phyloP scores from a whole-genome alignment of 2,329 filamentous ascomycete genomes.

The Parafenestella ontariensis region DNA sequence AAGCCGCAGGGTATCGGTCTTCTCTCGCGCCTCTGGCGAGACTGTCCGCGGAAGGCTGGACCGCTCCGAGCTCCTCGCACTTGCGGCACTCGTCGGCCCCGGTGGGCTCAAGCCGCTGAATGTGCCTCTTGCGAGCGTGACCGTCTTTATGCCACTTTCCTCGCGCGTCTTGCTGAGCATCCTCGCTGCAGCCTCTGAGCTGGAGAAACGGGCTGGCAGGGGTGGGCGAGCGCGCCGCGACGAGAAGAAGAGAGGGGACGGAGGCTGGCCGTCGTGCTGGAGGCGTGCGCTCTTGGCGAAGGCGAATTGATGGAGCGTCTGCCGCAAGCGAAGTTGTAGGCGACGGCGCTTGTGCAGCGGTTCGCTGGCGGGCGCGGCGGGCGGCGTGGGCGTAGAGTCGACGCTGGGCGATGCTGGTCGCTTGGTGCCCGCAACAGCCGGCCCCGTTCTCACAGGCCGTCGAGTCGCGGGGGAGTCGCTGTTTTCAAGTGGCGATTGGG shows the following conservation, averaged over 20 bases:
- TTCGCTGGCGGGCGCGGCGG: constrained; percentile 30
- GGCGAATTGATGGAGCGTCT: constrained; percentile 47
- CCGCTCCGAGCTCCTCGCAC: constrained; percentile 62
- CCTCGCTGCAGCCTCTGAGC: constrained; percentile 64
- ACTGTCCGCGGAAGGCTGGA: constrained; percentile 56
- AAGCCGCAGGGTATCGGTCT: constrained; percentile 60
- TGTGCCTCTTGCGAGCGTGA: constrained; percentile 58
- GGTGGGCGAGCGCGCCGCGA: constrained; percentile 51
- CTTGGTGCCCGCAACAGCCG: constrained; percentile 31
- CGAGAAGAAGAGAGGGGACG: constrained; percentile 62
- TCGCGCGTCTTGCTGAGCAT: constrained; percentile 63
- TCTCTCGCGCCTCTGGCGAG: constrained; percentile 61
- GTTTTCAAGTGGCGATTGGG: constrained; percentile 17
- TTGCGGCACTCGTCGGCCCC: constrained; percentile 57
- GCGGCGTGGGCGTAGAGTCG: constrained; percentile 3
- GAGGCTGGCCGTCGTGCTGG: constrained; percentile 44
- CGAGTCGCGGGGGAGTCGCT: constrained; percentile 13
- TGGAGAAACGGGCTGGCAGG: constrained; percentile 63
- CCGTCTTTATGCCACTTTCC: constrained; percentile 59
- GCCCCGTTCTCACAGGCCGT: constrained; percentile 22
- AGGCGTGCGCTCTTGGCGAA: constrained; percentile 30
- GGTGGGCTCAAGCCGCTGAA: constrained; percentile 49
- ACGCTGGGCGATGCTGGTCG: constrained; percentile 15
- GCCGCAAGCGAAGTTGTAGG: constrained; percentile 35
- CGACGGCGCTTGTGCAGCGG: constrained; percentile 47